A percentile compares a stretch with the other conserved stretches of the same genome.
Conservation (phyloP, 73 alveolate genomes). For the Blepharisma japonicum region DNA sequence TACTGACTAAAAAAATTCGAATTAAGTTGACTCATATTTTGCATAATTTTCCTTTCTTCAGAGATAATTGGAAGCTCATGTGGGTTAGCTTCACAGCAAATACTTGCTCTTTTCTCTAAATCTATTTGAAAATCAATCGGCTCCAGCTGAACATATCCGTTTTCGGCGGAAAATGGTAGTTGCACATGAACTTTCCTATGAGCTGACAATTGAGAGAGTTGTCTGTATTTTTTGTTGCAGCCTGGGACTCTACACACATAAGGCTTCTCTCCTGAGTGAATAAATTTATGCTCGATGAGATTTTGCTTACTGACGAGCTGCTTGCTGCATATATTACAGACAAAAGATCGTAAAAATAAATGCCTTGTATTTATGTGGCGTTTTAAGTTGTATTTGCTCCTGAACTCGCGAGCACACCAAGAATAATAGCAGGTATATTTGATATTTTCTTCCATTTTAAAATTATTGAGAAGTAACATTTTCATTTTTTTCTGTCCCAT, state of each 20-base stretch:
- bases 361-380: constrained; percentile 25
- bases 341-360: neutral
- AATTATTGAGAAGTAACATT: too few relatives aligned
- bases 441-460: too few relatives aligned
- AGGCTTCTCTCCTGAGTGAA: constrained; percentile 13
- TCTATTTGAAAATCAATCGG: too few relatives aligned
- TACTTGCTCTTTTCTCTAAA: too few relatives aligned
- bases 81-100: too few relatives aligned
- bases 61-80: too few relatives aligned
- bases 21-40: too few relatives aligned
- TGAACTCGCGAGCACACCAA: neutral
- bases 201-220: neutral
- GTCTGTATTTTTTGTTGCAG: constrained; percentile 13
- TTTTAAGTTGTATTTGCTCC: constrained; percentile 5
- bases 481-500: too few relatives aligned
- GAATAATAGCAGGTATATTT: neutral
- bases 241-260: neutral
- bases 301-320: neutral
- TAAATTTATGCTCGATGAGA: neutral
- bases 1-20: too few relatives aligned
- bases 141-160: too few relatives aligned
- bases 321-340: constrained; percentile 6
- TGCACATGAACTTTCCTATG: constrained; percentile 3
- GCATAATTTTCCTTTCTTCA: too few relatives aligned
- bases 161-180: too few relatives aligned